A percentile compares a stretch with the other conserved stretches of the same genome.
Conservation (phyloP, 1,284 basidiomycete genomes). For the Singerocomus rubriflavus region DNA sequence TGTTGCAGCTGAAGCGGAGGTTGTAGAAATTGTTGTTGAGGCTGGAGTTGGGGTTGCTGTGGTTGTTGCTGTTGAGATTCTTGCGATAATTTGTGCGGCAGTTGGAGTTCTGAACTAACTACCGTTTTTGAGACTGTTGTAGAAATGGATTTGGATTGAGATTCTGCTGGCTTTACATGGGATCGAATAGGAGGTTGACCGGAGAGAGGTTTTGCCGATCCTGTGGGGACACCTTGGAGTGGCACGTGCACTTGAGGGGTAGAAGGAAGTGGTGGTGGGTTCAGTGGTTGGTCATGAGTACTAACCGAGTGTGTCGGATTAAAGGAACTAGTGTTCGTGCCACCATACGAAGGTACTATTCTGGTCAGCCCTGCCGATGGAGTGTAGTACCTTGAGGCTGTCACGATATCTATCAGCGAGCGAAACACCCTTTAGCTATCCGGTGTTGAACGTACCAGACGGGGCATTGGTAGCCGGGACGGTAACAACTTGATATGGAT, state of each 20-base stretch:
- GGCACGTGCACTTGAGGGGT: constrained; percentile 10
- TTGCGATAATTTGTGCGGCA: neutral
- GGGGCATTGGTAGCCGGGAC: neutral
- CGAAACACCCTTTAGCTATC: neutral
- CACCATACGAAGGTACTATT: neutral
- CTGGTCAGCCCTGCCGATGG: constrained; percentile 1
- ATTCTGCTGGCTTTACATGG: neutral
- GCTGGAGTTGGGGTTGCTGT: neutral
- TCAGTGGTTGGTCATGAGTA: constrained; percentile 5
- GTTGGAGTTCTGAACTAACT: neutral
- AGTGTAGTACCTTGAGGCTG: constrained; percentile 6
- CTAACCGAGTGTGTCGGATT: neutral
- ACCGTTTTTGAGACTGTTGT: neutral
- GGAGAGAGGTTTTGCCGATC: neutral
- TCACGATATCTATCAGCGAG: constrained; percentile 1
- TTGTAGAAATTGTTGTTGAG: constrained; percentile 1
- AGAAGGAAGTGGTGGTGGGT: neutral
- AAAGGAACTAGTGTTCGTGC: neutral
- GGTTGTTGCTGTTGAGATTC: constrained; percentile 5
- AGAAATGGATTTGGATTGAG: neutral
- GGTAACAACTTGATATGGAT: constrained; percentile 7
- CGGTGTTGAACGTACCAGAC: constrained; percentile 15
- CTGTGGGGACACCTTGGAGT: constrained; percentile 1
- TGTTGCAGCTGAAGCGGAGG: constrained; percentile 2
- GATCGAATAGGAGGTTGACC: neutral